Conservation (phyloP, 352 stramenopile species). For the Globisporangium recalcitrans region DNA sequence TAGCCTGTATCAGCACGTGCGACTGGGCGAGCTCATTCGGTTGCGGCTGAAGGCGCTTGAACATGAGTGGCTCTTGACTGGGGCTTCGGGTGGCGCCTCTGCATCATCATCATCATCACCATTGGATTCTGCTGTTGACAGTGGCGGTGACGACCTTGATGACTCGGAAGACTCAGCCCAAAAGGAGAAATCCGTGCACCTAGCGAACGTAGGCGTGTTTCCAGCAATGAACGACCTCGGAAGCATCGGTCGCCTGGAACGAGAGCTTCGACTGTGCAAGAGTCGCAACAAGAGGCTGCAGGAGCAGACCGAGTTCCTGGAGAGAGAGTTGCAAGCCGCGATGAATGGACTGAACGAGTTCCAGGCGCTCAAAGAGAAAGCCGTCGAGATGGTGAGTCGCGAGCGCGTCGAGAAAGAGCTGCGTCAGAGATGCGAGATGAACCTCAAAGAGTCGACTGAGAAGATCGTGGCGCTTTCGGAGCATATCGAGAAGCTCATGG, state of each 20-base stretch:
- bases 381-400: conserved; percentile 71
- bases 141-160: background rate
- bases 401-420: conserved; percentile 87
- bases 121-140: background rate
- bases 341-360: conserved; percentile 46
- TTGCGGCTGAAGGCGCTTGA: conserved; percentile 60
- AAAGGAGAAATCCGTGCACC: conserved; percentile 26
- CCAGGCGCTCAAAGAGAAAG: conserved; percentile 67
- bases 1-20: conserved; percentile 63
- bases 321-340: conserved; percentile 47
- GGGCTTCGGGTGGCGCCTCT: conserved; percentile 4
- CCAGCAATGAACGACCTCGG: conserved; percentile 60
- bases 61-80: conserved; percentile 50
- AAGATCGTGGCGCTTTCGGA: conserved; percentile 91
- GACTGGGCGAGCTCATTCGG: conserved; percentile 62
- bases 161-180: background rate
- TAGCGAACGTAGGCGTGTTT: conserved; percentile 57
- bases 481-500: conserved; percentile 96
- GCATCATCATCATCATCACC: background rate
- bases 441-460: conserved; percentile 60
- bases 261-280: conserved; percentile 58
- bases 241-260: conserved; percentile 52
- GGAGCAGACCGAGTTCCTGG: conserved; percentile 40
- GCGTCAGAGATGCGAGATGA: conserved; percentile 55
- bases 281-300: conserved; percentile 72